Base-by-base conservation (phyloP, 2,329 filamentous ascomycete species). In the Passalora sequoiae region DNA sequence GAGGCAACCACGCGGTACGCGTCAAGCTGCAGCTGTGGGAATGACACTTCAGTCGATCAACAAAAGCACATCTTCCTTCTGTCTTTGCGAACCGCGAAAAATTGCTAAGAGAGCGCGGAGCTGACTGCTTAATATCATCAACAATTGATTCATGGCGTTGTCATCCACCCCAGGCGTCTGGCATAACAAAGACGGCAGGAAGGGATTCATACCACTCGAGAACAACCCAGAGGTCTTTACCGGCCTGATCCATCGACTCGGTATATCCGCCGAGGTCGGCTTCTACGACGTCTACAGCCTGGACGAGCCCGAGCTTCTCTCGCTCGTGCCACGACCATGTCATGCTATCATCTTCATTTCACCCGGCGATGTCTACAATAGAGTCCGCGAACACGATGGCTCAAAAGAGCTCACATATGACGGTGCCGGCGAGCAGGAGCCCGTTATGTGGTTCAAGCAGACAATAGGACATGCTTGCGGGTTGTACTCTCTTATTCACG, bases 391-490 rank as follows among this genome's bases (percentile, higher is more conserved):
- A n/a, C 50, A 36, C 20, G 65, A 69, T 47, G 62, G 61, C 3
- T 58, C 65, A 6, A 51, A 57, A 31, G 38, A 54, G 6, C 47
- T 61, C 45, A 57, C 49, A 8, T 79, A 80, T 51, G 52, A 65
- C 3, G 69, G 68, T 20, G 68, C 55, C 15, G 76, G 76, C 16
- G 58, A 65, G 0, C 51, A 64, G 2, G 75, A 80, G 45, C 74
- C 75, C 0, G 69, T 78, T 4, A 61, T 79, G 16, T 81, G 76
- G 76, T 78, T 77, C 59, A 71, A 69, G 47, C 77, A 81, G 52
- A 80, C 73, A 1, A 78, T 80, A 43, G 68, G 72, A 12, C 66
- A 80, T 53, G 74, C 76, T 0, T 81, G 78, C 53, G 78, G 77
- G 0, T 64, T 74, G n/a, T 78, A 80, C 47, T 76, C 72, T 2